These are phyloP conservation scores for Taphrina deformans DNA, from an alignment of 1,139 yeast genomes.

Conservation along the genomic window DNA sequence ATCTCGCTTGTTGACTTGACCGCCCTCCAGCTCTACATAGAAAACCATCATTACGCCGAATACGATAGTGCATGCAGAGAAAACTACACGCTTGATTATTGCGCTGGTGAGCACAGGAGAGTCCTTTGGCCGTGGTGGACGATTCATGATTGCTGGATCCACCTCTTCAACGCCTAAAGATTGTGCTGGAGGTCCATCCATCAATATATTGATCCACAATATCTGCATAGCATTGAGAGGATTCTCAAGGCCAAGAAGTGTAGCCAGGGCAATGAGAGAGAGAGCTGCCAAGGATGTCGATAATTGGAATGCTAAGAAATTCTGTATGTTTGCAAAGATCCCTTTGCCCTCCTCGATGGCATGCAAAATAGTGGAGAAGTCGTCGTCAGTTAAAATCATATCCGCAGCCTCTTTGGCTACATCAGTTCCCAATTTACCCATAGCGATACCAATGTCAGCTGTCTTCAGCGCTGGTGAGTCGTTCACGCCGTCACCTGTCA, in stretches of 20 bases:
- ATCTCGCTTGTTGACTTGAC: slow-evolving; percentile 79
- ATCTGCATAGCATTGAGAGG: slow-evolving; percentile 99
- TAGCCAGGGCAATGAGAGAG: slow-evolving; percentile 80
- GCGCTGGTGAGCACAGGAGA: slow-evolving; percentile 74
- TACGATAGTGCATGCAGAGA: slow-evolving; percentile 68
- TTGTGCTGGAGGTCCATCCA: slow-evolving; percentile 99
- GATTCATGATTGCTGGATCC: slow-evolving; percentile 88
- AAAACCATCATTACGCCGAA: slow-evolving; percentile 83
- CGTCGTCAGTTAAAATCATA: slow-evolving; percentile 95
- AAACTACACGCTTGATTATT: slow-evolving; percentile 69
- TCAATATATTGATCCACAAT: slow-evolving; percentile 87
- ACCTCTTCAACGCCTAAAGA: slow-evolving; percentile 96
- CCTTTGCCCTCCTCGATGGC: slow-evolving; percentile 98
- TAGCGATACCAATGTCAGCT: slow-evolving; percentile 95
- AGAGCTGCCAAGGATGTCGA: slow-evolving; percentile 95
- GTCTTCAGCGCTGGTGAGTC: slow-evolving; percentile 98
- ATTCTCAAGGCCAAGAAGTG: slow-evolving; percentile 82
- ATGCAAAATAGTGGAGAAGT: slow-evolving; percentile 83
- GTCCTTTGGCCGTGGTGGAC: slow-evolving; percentile 85
- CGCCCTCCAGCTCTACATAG: slow-evolving; percentile 78
- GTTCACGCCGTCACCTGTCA: slow-evolving; percentile 99
- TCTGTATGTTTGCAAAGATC: slow-evolving; percentile 89
- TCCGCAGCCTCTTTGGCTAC: slow-evolving; percentile 99
- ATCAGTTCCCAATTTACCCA: slow-evolving; percentile 97
- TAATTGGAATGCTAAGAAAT: slow-evolving; percentile 87